These are phyloP conservation scores for Silene coronaria DNA, from an alignment of 179 eudicot genomes.

Conservation along the genomic window DNA sequence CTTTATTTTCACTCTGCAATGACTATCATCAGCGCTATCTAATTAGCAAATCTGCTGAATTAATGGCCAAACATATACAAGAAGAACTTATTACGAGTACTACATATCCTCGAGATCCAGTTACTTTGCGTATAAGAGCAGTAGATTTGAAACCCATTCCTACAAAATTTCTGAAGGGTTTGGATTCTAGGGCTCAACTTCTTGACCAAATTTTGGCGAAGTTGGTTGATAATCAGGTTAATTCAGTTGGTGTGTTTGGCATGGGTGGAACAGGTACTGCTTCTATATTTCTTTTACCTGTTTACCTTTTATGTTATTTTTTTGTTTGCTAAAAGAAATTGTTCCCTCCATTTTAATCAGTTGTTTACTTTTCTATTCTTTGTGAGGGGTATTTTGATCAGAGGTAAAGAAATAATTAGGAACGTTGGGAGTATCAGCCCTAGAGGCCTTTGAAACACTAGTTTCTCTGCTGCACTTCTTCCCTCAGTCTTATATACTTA, in stretches of 20 bases:
- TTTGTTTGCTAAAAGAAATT: too few species aligned
- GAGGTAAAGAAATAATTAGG: too few species aligned
- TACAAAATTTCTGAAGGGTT: neutral
- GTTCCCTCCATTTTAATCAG: too few species aligned
- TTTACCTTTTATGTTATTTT: too few species aligned
- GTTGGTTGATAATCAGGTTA: neutral
- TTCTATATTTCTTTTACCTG: neutral
- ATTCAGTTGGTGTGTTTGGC: neutral
- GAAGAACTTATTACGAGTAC: neutral
- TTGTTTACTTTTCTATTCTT: too few species aligned
- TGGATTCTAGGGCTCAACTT: constrained; percentile 9
- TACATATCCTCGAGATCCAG: neutral
- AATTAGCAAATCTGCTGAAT: neutral
- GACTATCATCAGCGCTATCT: neutral
- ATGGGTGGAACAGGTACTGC: constrained; percentile 1
- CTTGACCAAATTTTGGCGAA: neutral
- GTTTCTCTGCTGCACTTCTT: too few species aligned
- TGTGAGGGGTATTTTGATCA: too few species aligned
- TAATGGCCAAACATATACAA: neutral
- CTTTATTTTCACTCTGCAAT: neutral
- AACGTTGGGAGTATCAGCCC: too few species aligned
- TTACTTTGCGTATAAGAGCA: neutral
- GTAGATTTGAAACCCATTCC: constrained; percentile 1
- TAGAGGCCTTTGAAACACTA: too few species aligned
- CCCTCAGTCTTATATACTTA: too few species aligned